A percentile compares a stretch with the other conserved stretches of the same genome.
Conservation (phyloP, 169 alveolate species). For the Cryptosporidium ryanae region DNA sequence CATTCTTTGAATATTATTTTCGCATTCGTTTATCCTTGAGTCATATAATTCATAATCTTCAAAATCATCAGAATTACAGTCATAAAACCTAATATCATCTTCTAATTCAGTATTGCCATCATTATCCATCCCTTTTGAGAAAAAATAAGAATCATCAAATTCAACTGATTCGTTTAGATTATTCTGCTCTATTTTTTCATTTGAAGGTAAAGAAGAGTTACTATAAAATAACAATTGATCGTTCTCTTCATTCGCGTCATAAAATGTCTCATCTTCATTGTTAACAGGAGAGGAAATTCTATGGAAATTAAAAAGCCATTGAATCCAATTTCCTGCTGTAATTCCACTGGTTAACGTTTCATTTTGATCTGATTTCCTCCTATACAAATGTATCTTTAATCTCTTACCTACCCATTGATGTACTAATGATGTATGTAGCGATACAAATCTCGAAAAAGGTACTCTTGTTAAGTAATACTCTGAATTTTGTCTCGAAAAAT, state of each 20-base stretch:
- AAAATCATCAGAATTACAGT: slow-evolving; percentile 57
- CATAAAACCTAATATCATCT: slow-evolving; percentile 27
- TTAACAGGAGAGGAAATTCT: slow-evolving; percentile 25
- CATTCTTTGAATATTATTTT: neutral
- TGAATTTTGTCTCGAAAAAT: slow-evolving; percentile 50
- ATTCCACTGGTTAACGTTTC: slow-evolving; percentile 3
- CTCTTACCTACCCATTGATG: slow-evolving; percentile 66
- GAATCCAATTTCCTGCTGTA: slow-evolving; percentile 38
- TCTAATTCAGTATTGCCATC: neutral
- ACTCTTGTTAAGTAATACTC: slow-evolving; percentile 46
- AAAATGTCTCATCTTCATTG: slow-evolving; percentile 21
- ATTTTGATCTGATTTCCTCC: slow-evolving; percentile 2
- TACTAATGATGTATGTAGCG: slow-evolving; percentile 63
- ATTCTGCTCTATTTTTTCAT: neutral
- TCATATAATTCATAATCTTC: neutral
- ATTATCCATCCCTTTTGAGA: neutral
- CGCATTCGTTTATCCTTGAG: neutral
- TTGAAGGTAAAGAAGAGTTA: neutral
- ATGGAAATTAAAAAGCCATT: slow-evolving; percentile 66
- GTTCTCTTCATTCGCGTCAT: slow-evolving; percentile 41
- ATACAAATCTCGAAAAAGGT: slow-evolving; percentile 54
- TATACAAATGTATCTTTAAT: slow-evolving; percentile 19
- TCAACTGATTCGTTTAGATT: slow-evolving; percentile 12
- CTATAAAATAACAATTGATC: neutral
- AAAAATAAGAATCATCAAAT: slow-evolving; percentile 20